These are phyloP conservation scores for Colletotrichum zoysiae DNA, from an alignment of 2,329 filamentous ascomycete genomes.

Conservation along the genomic window DNA sequence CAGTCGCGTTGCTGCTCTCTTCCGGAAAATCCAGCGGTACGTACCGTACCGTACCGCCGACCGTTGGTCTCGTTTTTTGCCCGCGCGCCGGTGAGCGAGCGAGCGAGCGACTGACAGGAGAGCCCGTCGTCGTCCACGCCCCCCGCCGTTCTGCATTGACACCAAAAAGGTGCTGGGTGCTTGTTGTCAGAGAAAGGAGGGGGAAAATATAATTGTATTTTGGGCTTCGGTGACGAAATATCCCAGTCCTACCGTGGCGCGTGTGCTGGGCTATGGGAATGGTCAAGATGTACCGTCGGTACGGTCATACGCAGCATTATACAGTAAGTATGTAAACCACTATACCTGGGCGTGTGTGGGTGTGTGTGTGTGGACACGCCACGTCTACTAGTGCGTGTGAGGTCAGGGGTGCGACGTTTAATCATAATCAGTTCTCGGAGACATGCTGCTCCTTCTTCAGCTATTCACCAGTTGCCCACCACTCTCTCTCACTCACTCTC, in stretches of 20 bases:
- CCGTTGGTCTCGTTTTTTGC: too few species aligned
- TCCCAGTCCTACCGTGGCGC: neutral
- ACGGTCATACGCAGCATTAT: neutral
- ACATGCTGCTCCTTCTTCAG: neutral
- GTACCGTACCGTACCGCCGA: neutral
- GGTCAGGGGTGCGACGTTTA: slow-evolving; percentile 8
- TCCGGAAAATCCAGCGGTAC: neutral
- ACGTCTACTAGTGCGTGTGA: slow-evolving; percentile 37
- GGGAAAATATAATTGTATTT: neutral
- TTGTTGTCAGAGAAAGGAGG: neutral
- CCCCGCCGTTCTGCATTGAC: neutral
- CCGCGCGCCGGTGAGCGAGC: too few species aligned
- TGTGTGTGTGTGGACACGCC: slow-evolving; percentile 33
- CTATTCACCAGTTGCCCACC: neutral
- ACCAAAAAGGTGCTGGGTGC: neutral
- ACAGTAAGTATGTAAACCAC: too few species aligned
- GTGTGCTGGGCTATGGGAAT: neutral
- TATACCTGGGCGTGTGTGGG: neutral
- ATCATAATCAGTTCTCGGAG: slow-evolving; percentile 16
- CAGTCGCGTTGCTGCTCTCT: slow-evolving; percentile 4
- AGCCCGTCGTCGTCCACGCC: neutral
- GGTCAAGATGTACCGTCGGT: too few species aligned
- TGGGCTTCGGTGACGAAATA: slow-evolving; percentile 32
- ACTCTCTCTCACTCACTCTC: too few species aligned
- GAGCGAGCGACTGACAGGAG: too few species aligned